These are phyloP conservation scores for Ganoderma multipileum DNA, from an alignment of 1,284 basidiomycete genomes.

Conservation along the genomic window DNA sequence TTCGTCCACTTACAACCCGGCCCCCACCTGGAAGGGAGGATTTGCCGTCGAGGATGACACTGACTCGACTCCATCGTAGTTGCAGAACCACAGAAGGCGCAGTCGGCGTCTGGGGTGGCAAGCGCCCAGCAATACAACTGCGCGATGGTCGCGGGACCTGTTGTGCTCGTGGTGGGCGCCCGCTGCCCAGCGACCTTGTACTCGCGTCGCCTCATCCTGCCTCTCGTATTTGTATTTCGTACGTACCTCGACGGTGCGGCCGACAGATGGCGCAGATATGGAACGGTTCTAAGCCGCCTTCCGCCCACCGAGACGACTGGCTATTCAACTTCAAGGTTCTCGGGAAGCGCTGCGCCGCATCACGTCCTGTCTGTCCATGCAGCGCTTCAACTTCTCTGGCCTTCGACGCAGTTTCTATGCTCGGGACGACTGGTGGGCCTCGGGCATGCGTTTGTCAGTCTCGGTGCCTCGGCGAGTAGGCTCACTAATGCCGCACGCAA, in stretches of 20 bases:
- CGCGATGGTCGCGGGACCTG: conserved; percentile 3
- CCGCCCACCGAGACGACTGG: not conserved
- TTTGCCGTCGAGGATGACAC: not conserved
- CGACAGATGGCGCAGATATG: conserved; percentile 3
- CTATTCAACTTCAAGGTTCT: not conserved
- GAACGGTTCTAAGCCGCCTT: not conserved
- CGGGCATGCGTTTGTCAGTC: not conserved
- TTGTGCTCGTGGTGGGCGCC: not conserved
- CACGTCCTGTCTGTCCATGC: not conserved
- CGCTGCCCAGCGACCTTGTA: not conserved
- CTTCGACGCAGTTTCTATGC: not conserved
- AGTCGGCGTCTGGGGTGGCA: not conserved
- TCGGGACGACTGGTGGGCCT: not conserved
- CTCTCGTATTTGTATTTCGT: not conserved
- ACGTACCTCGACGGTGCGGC: not conserved
- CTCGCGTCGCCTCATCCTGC: not conserved
- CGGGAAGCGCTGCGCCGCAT: conserved; percentile 1
- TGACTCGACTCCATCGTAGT: not conserved
- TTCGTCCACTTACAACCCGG: not conserved
- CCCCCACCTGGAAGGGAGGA: not conserved
- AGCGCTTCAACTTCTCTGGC: conserved; percentile 2
- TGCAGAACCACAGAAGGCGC: not conserved
- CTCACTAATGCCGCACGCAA: not conserved
- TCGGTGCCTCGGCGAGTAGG: not conserved
- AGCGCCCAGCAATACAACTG: not conserved